Conservation (phyloP, 2,329 filamentous ascomycete genomes). For the Aspergillus versicolor region DNA sequence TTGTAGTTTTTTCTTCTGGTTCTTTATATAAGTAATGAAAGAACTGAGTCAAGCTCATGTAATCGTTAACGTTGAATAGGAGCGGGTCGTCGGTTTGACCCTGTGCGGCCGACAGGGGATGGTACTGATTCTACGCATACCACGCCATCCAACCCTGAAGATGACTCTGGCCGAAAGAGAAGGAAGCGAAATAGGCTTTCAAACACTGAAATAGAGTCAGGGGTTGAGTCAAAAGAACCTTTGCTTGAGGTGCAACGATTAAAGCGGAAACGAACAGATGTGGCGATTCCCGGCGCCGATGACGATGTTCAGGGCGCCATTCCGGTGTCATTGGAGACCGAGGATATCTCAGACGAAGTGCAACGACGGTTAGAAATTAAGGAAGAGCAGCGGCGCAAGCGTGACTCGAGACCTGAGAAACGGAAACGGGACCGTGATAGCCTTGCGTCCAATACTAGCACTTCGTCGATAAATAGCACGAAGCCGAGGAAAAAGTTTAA, state of each 20-base stretch:
- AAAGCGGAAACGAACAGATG: conserved; percentile 26
- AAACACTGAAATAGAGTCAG: conserved; percentile 12
- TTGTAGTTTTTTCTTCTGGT: neutral
- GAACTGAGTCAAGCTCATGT: too few relatives aligned
- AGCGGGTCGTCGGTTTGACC: neutral
- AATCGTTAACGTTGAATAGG: neutral
- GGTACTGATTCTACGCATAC: neutral
- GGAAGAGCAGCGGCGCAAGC: conserved; percentile 37
- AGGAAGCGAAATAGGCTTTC: conserved; percentile 22
- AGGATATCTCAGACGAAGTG: conserved; percentile 49
- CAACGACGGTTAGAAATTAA: conserved; percentile 45
- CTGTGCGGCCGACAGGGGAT: neutral
- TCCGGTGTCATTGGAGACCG: conserved; percentile 34
- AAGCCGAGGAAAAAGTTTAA: conserved; percentile 26
- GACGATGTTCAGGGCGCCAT: conserved; percentile 25
- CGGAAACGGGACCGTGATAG: conserved; percentile 43
- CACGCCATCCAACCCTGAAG: neutral
- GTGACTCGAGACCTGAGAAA: conserved; percentile 33
- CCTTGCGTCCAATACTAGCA: conserved; percentile 28
- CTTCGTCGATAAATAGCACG: conserved; percentile 11
- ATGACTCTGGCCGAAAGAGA: neutral
- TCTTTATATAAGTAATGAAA: neutral
- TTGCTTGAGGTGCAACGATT: conserved; percentile 1
- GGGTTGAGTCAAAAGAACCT: neutral
- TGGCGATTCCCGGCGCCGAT: conserved; percentile 19